These are phyloP conservation scores for Lentinus tigrinus DNA, from an alignment of 768 basidiomycete species.

Conservation along the genomic window DNA sequence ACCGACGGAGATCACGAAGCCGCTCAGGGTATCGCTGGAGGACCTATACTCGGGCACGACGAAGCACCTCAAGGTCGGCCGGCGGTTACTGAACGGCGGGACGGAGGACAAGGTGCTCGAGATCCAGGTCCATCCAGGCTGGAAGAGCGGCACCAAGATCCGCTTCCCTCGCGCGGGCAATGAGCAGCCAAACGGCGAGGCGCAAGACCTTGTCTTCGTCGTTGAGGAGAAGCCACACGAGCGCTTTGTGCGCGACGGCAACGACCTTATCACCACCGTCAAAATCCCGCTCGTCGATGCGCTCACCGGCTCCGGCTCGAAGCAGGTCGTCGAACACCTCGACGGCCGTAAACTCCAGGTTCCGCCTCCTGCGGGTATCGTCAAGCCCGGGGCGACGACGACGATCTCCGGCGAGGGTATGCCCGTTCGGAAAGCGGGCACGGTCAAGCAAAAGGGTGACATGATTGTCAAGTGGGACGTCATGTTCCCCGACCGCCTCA, in stretches of 20 bases:
- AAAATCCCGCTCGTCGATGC: conserved; percentile 83
- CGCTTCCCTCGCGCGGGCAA: conserved; percentile 88
- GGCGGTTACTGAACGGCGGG: conserved; percentile 66
- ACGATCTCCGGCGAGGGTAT: conserved; percentile 78
- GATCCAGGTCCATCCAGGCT: conserved; percentile 79
- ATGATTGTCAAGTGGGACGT: conserved; percentile 82
- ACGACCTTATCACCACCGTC: conserved; percentile 66
- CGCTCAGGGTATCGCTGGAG: conserved; percentile 81
- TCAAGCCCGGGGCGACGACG: conserved; percentile 78
- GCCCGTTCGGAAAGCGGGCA: conserved; percentile 84
- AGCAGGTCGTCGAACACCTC: conserved; percentile 61
- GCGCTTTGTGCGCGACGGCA: conserved; percentile 73
- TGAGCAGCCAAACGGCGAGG: conserved; percentile 61
- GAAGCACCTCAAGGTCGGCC: conserved; percentile 86
- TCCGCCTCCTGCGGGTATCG: conserved; percentile 59
- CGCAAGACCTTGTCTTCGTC: conserved; percentile 93
- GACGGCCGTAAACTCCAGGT: conserved; percentile 81
- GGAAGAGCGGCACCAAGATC: conserved; percentile 96
- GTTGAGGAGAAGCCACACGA: conserved; percentile 94
- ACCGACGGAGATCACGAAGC: conserved; percentile 69
- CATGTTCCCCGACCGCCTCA: conserved; percentile 76
- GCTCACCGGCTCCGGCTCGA: conserved; percentile 57
- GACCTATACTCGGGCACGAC: conserved; percentile 84
- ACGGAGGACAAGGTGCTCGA: conserved; percentile 88
- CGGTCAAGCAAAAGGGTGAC: conserved; percentile 75